phyloP scores from a whole-genome alignment of 2,329 filamentous ascomycete species.

The Paecilomyces fulvus region DNA sequence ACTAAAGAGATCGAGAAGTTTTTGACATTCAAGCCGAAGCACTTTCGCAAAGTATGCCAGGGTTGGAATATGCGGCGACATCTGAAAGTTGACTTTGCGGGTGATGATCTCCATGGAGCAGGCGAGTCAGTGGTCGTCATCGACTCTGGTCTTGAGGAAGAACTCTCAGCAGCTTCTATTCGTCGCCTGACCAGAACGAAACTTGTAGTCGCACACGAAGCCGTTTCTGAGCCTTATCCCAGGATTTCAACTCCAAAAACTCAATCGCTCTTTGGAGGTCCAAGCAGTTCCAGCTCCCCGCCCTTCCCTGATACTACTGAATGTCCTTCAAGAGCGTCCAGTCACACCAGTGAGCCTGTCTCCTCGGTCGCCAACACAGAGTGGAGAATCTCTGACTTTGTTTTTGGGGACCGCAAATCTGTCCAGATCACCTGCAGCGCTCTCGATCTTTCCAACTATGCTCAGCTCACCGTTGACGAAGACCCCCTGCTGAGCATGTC shows the following conservation, averaged over 20 bases:
- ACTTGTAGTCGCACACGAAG: conserved; percentile 21
- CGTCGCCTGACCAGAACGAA: conserved; percentile 52
- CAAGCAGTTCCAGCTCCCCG: conserved; percentile 9
- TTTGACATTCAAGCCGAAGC: conserved; percentile 60
- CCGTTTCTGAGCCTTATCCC: conserved; percentile 8
- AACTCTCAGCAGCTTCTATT: conserved; percentile 40
- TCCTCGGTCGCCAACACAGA: conserved; percentile 44
- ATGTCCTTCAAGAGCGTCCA: conserved; percentile 23
- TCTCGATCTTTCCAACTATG: conserved; percentile 66
- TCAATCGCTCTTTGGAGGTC: conserved; percentile 46
- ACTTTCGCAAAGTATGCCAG: conserved; percentile 69
- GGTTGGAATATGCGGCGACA: conserved; percentile 88
- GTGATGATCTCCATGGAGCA: conserved; percentile 64
- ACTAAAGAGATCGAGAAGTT: conserved; percentile 75
- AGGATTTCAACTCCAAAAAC: conserved; percentile 11
- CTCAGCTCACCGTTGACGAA: conserved; percentile 63
- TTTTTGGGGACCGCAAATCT: conserved; percentile 51
- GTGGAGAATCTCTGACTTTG: conserved; percentile 57
- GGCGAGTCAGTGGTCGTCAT: conserved; percentile 73
- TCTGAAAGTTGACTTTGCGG: conserved; percentile 82
- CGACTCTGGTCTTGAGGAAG: conserved; percentile 59
- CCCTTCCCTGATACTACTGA: neutral
- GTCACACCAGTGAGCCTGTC: conserved; percentile 20
- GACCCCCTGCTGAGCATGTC: conserved; percentile 62
- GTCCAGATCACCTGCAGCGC: conserved; percentile 60